Base-by-base conservation (phyloP, 805 yeast genomes). In the Teunomyces cretensis region DNA sequence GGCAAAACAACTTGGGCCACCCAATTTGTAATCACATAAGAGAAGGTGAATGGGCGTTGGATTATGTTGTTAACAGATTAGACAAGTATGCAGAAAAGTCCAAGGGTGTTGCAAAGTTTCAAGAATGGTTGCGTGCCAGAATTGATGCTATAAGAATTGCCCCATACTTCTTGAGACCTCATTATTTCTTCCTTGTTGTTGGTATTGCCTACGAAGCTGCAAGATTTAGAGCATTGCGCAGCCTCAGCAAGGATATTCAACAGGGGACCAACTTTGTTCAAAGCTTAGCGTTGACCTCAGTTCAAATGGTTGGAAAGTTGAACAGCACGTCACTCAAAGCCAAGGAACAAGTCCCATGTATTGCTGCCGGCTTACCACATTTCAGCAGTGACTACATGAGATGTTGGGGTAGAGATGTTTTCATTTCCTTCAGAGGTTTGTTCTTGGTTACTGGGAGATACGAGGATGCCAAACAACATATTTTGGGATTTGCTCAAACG, bases 381-480 rank as follows among this genome's bases (percentile, higher is more conserved):
- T 92, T 92, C 68, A 84, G 94, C 60, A 79, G 78, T 47, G 89
- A 86, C 52, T 91, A 86, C 64, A 90, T 92, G 96, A 78, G 99
- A 64, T 89, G 97, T 62, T 92, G 99, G 99, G 99, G 99, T 16
- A 79, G 99, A 60, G 99, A 92, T 65, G 96, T 90, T 0, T 94
- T 94, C 61, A 85, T 92, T 38, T 79, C 97, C 0, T 74, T 86
- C 35, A 74, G 96, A 49, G 99, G 99, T 0, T 72, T 92, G 40
- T 67, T 90, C 45, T 68, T 90, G 17, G 83, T 86, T 1, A 79
- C 97, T 0, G 91, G 86, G 9, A 74, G 98, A 44, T 81, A 62
- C 58, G 88, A 85, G 0, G 89, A 83, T 37, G 97, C 97, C 1
- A 84, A 77, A 56, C 61, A 67, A 32, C 99, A 92, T 61, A 88